Base-by-base conservation (phyloP, 2,329 filamentous ascomycete species). In the Ascochyta pisi region DNA sequence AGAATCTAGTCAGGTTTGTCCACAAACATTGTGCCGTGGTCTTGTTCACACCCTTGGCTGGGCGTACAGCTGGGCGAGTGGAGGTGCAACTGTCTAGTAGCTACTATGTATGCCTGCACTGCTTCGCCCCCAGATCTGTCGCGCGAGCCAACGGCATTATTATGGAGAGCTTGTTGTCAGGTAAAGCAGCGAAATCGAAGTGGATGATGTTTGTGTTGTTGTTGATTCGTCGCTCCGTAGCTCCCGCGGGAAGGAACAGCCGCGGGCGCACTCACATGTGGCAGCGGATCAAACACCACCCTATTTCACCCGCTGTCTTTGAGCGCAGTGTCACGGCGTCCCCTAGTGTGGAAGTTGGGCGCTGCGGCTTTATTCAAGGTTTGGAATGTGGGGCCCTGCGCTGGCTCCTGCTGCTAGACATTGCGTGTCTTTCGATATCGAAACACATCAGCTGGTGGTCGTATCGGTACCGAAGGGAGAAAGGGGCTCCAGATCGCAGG, bases 261-360 rank as follows among this genome's bases (percentile, higher is more conserved):
- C 52, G 51, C 52, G 52, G 52, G 27, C 42, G 26, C 31, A 41
- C 12, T 31, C 46, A 19, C 42, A 38, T n/a, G n/a, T 26, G 37
- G 31, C 12, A 13, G 31, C 40, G 46, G 27, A 23, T 38, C 35
- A 23, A 19, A 19, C 19, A 41, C 42, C 19, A 47, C 53, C 53
- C 53, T 56, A 48, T 47, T 56, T 56, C 42, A 51, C 53, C 53
- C 53, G 53, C 47, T 47, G 42, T 31, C 45, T 47, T n/a, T 31
- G 35, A 38, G 29, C 22, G 19, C 29, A 29, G 26, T 47, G 47
- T 51, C 38, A 35, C 40, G 42, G 47, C 53, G 38, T 48, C 38
- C 4, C 47, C 38, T 38, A 56, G 43, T 43, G 37, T 39, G 53
- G 47, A 43, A 51, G 42, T 51, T 56, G 47, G 47, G 53, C 53